Evolutionary conservation across 1,284 basidiomycete species (phyloP), one percentile per base, ranked within the genome.

Genomic region (Trametes sp.): DNA sequence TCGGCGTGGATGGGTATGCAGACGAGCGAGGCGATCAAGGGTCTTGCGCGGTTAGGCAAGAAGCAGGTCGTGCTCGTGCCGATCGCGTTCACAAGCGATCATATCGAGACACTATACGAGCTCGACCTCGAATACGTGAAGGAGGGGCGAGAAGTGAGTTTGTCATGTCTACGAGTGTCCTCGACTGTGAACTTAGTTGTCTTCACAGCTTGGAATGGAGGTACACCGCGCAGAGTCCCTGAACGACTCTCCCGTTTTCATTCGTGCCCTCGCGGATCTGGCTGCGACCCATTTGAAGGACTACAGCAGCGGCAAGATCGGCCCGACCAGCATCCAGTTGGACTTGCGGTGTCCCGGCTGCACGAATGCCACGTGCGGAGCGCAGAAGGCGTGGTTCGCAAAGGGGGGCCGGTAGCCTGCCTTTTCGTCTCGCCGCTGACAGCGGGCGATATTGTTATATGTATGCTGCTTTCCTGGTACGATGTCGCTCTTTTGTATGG

Each of bases 1-100:
- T 92, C 92, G 41, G 94, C 96, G 28, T 99, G 98, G 98, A 94
- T 99, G 85, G 98, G 98, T 1, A 95, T 95, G 78, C 96, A 99
- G 79, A 99, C 98, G 0, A 84, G 86, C 38, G 94, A 95, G 60
- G 92, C 96, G 35, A 80, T 99, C 73, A 95, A 98, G 75, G 98
- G 97, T 14, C 86, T 98, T 56, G 94, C 94, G 42, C 89, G 94
- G 66, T 82, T 94, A 49, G 96, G 95, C 21, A 87, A 88, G 76
- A 98, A 97, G 79, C 88, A 88, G 65, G 88, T 89, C n/a, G 85
- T 98, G 55, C 83, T 98, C 35, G 89, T 99, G 1, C 98, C 98
- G 1, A 96, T 99, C 66, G 97, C 98, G 21, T 99, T 99, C 80
- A 99, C 98, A 21, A 95, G 92, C 75, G 98, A 99, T 79, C 98